A percentile compares a stretch with the other conserved stretches of the same genome.
phyloP scores from a whole-genome alignment of 148 eudicot species.

The Arctostaphylos glauca region DNA sequence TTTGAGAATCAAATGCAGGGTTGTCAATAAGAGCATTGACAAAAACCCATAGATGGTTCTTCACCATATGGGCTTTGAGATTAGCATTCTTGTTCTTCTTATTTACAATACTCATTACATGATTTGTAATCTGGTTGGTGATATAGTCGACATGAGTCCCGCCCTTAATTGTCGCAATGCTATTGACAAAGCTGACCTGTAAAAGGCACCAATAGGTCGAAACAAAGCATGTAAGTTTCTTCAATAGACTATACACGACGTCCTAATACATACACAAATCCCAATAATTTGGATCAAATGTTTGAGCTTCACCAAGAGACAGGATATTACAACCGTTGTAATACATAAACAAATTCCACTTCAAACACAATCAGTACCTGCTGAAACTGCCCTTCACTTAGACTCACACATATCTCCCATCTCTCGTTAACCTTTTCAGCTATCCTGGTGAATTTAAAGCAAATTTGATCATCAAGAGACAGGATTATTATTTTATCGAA shows the following conservation, averaged over 20 bases:
- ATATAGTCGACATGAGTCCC: conserved; percentile 96
- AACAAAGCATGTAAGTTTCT: background rate
- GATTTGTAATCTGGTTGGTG: conserved; percentile 61
- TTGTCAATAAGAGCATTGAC: conserved; percentile 97
- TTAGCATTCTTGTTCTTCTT: conserved; percentile 72
- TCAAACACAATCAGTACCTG: conserved; percentile 48
- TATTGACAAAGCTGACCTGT: conserved; percentile 96
- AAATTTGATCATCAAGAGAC: background rate
- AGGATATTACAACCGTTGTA: too few relatives aligned
- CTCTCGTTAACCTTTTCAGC: conserved; percentile 56
- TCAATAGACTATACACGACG: background rate
- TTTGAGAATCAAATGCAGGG: conserved; percentile 98
- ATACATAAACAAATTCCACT: background rate
- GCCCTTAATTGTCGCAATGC: conserved; percentile 83
- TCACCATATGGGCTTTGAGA: conserved; percentile 68
- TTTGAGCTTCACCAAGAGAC: too few relatives aligned
- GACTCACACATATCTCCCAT: conserved; percentile 84
- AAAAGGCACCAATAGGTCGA: background rate
- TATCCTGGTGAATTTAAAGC: conserved; percentile 33
- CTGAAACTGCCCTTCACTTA: conserved; percentile 81
- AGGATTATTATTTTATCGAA: background rate
- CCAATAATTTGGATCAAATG: background rate
- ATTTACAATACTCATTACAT: conserved; percentile 47
- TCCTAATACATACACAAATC: background rate
- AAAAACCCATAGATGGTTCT: conserved; percentile 85